Base-by-base conservation (phyloP, 2,329 filamentous ascomycete species). In the Microascus cirrosus region DNA sequence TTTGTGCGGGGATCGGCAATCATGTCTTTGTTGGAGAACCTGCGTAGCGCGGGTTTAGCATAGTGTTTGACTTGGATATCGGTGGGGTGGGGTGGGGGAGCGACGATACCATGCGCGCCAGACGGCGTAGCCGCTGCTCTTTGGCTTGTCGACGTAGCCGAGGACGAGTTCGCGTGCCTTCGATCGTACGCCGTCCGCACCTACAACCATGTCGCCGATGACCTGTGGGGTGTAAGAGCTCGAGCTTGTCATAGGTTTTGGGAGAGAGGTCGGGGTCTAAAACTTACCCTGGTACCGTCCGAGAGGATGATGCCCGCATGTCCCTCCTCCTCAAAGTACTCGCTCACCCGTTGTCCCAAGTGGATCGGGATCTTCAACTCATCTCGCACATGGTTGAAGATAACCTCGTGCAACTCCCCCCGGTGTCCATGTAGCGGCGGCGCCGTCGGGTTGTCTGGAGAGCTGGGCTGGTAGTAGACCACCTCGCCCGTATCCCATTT, bases 401-500 rank as follows among this genome's bases (percentile, higher is more conserved):
- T 74, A 12, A 84, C 75, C 56, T 78, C 71, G 61, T 85, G 82
- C 58, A 85, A 70, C 67, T 84, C 82, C 18, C 82, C 82, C 22
- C 82, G 68, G 62, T 85, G 82, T 0, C 82, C 82, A 55, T 84
- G 84, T 63, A 84, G 79, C 11, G 79, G 75, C 0, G 81, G 81
- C 13, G 77, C 74, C 18, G 77, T 74, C 1, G 71, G 70, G 35
- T 75, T 67, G 36, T 68, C 68, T 1, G 70, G 64, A 2, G 78
- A 76, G 0, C 73, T 74, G 53, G 64, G 67, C 59, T 85, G 82
- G 59, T 82, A 81, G 58, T 79, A 76, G 24, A 85, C 75, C 12
- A 84, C 74, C 65, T 85, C 82, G 36, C 81, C 81, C 0, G 75
- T 77, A 34, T 82, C 81, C 60, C 74, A 84, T 62, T 83, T 84